A percentile compares a stretch with the other conserved stretches of the same genome.
Conservation (phyloP, 352 stramenopile genomes). For the Phytophthora hibernalis region DNA sequence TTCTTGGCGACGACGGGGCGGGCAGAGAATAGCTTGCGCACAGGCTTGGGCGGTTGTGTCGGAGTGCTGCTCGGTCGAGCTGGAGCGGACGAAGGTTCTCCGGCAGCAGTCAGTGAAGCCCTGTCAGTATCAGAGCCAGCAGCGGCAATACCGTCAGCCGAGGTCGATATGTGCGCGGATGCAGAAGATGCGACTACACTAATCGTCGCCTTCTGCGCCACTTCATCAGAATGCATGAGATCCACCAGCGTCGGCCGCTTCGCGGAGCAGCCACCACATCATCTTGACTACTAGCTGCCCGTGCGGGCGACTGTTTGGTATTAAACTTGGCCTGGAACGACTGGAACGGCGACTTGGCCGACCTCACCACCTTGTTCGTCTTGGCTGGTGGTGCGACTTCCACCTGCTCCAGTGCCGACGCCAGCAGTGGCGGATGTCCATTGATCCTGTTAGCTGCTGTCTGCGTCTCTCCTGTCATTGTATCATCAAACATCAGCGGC, state of each 20-base stretch:
- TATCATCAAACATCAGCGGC: slow-evolving; percentile 43
- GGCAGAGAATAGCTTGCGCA: slow-evolving; percentile 59
- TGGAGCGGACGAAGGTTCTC: background rate
- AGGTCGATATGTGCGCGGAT: background rate
- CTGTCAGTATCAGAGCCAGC: background rate
- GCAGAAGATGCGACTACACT: background rate
- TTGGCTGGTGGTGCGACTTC: slow-evolving; percentile 42
- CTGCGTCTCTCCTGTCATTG: background rate
- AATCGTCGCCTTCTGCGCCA: background rate
- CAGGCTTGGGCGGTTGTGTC: slow-evolving; percentile 46
- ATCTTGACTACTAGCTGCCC: slow-evolving; percentile 11
- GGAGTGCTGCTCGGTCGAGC: slow-evolving; percentile 9
- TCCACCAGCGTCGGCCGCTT: slow-evolving; percentile 44
- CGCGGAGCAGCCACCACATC: slow-evolving; percentile 13
- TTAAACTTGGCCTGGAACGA: slow-evolving; percentile 83
- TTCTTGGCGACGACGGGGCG: slow-evolving; percentile 56
- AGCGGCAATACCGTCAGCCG: background rate
- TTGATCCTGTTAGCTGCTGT: slow-evolving; percentile 18
- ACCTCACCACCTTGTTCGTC: slow-evolving; percentile 21
- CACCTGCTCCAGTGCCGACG: slow-evolving; percentile 53
- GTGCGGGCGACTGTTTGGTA: slow-evolving; percentile 23
- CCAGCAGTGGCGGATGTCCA: slow-evolving; percentile 33
- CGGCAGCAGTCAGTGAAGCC: background rate
- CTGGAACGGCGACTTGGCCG: slow-evolving; percentile 77
- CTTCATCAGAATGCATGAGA: slow-evolving; percentile 26